Base-by-base conservation (phyloP, 2,329 filamentous ascomycete genomes). In the Ophiostoma angusticollis region DNA sequence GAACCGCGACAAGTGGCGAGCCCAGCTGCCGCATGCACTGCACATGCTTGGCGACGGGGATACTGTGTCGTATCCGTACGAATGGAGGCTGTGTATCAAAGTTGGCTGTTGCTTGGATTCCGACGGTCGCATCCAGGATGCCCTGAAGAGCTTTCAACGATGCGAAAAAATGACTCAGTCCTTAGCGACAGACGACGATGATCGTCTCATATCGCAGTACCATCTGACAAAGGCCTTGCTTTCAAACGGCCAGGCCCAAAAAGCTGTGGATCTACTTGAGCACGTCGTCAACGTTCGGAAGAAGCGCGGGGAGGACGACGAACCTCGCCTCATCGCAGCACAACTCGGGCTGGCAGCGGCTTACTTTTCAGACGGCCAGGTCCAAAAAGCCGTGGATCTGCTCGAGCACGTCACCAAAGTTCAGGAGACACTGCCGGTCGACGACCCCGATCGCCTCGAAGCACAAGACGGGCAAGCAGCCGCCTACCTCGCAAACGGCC, bases 21-120 rank as follows among this genome's bases (percentile, higher is more conserved):
- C 42, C 31, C 55, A 52, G 24, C 31, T 57, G 16, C 51, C 53
- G 32, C 55, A 57, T 44, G 48, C 49, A 34, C 30, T 52, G 6
- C 41, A 44, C 29, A 36, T 52, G 25, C 43, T 56, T 9, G 41
- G 46, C n/a, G 18, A 36, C 11, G 48, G 39, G 30, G 40, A 47
- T 18, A 42, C 40, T 12, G 35, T 28, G 34, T 17, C 45, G n/a
- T 25, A 42, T 33, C 14, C 38, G 23, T 46, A 53, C 33, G 47
- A 31, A 32, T 49, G 38, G 21, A 21, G 49, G 18, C 30, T 57
- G 4, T 43, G 25, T 29, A 39, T 41, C 16, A 12, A 11, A 14
- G 45, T 54, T 28, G 52, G 52, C 12, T 9, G 8, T 11, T 52
- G 47, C 29, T 42, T 57, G 21, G 9, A 31, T 29, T 9, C 6